Evolutionary conservation across 768 basidiomycete genomes (phyloP), one percentile per base, ranked within the genome.

Genomic region (Tricholoma flavovirens): DNA sequence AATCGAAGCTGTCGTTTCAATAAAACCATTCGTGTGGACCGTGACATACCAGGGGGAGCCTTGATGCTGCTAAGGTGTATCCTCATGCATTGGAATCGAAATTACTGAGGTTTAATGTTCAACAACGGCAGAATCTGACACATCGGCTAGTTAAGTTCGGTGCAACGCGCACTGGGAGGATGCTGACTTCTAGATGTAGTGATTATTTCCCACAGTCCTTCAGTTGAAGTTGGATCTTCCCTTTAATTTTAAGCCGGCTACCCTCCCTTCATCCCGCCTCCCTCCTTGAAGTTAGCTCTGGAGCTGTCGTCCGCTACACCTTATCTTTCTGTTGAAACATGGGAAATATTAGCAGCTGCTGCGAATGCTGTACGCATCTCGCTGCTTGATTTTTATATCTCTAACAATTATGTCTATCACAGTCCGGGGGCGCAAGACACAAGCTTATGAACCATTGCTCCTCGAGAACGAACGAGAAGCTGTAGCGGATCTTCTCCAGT

Each of bases 391-490:
- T 51, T 51, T 62, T 61, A 57, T 62, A 57, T 33, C 56, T 55
- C 60, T 70, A 51, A 66, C 55, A 21, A 57, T 59, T 52, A n/a
- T n/a, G 26, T n/a, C 17, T 56, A 49, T 42, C 56, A 49, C 42
- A 93, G 90, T 91, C 70, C 82, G 80, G 62, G 87, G 89, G 67
- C 87, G 86, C 69, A 87, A 81, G 79, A 88, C 90, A 62, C 89
- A 92, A 71, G 79, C 87, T 50, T 93, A 93, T 67, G 91, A 94
- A 67, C 91, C 91, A 19, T 71, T 94, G 55, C 79, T 94, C 42
- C 74, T 93, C 52, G 91, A 94, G 76, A 93, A 91, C 68, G 96
- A 99, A 77, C 82, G 96, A 58, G 96, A 98, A 74, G 96, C 96
- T 5, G 97, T 99, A 15, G 96, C 96, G 43, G 97, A 98, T 73